These are phyloP conservation scores for Nakataea oryzae DNA, from an alignment of 2,329 filamentous ascomycete species.

Conservation along the genomic window DNA sequence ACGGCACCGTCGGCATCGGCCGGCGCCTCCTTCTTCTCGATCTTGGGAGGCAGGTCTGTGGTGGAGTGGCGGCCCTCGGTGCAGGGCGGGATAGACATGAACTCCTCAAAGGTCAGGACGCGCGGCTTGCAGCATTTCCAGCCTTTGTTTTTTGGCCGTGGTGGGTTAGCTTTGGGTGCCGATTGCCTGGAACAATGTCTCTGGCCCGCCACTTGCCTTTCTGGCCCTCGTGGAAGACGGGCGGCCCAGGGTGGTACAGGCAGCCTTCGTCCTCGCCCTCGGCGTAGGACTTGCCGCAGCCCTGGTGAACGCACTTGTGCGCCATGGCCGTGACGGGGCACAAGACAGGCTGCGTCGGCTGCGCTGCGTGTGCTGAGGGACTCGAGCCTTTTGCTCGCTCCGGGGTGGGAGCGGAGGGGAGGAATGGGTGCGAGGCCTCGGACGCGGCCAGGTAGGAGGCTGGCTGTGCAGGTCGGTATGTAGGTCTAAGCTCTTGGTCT, in stretches of 20 bases:
- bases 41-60: slow-evolving; percentile 57
- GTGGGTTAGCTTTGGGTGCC: background rate
- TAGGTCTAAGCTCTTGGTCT: no score
- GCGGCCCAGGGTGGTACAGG: slow-evolving; percentile 85
- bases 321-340: slow-evolving; percentile 40
- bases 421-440: no score
- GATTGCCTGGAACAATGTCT: slow-evolving; percentile 2
- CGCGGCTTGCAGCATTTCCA: slow-evolving; percentile 99
- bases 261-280: slow-evolving; percentile 69
- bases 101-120: slow-evolving; percentile 96
- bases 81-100: slow-evolving; percentile 85
- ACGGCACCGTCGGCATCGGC: slow-evolving; percentile 28
- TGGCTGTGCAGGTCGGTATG: no score
- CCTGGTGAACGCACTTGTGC: slow-evolving; percentile 90
- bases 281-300: slow-evolving; percentile 81
- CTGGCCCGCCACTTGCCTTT: slow-evolving; percentile 59
- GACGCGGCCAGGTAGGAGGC: no score
- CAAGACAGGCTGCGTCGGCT: background rate
- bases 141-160: slow-evolving; percentile 46
- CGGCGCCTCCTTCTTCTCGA: slow-evolving; percentile 45
- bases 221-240: slow-evolving; percentile 94
- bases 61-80: slow-evolving; percentile 88
- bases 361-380: no score
- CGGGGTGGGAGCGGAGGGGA: no score
- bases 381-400: no score